These are phyloP conservation scores for Phytopythium boreale DNA, from an alignment of 352 stramenopile genomes.

Conservation along the genomic window DNA sequence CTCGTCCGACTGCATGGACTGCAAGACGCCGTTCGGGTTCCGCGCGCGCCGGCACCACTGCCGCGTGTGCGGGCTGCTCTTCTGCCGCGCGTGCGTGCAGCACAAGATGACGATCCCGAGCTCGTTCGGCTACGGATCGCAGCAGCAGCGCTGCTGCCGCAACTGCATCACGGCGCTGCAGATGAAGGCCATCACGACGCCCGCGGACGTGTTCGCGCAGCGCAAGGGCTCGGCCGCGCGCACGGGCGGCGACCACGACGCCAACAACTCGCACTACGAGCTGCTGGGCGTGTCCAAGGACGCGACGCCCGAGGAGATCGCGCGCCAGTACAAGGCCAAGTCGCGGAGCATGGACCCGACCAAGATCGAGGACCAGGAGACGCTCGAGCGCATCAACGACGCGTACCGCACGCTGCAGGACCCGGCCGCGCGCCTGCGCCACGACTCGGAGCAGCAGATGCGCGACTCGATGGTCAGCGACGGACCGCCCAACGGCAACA, in stretches of 20 bases:
- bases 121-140: conserved; percentile 80
- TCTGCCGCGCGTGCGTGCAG: conserved; percentile 76
- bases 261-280: conserved; percentile 60
- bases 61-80: conserved; percentile 80
- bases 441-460: conserved; percentile 55
- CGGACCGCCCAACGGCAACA: conserved; percentile 22
- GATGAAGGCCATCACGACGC: conserved; percentile 86
- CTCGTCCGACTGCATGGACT: conserved; percentile 86
- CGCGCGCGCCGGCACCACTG: conserved; percentile 84
- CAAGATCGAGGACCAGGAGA: conserved; percentile 60
- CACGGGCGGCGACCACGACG: conserved; percentile 30
- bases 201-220: conserved; percentile 81
- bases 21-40: conserved; percentile 77
- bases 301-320: conserved; percentile 68
- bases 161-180: conserved; percentile 81
- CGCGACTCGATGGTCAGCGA: conserved; percentile 48
- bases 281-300: conserved; percentile 67
- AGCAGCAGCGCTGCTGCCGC: conserved; percentile 73
- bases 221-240: conserved; percentile 57
- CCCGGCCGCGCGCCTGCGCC: conserved; percentile 39
- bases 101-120: conserved; percentile 81
- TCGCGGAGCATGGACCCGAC: conserved; percentile 59
- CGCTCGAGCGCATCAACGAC: conserved; percentile 76
- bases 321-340: conserved; percentile 74
- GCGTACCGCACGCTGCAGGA: conserved; percentile 76